Evolutionary conservation across 176 grass and related monocot species (phyloP).

Genomic region (Dactylis glomerata): DNA sequence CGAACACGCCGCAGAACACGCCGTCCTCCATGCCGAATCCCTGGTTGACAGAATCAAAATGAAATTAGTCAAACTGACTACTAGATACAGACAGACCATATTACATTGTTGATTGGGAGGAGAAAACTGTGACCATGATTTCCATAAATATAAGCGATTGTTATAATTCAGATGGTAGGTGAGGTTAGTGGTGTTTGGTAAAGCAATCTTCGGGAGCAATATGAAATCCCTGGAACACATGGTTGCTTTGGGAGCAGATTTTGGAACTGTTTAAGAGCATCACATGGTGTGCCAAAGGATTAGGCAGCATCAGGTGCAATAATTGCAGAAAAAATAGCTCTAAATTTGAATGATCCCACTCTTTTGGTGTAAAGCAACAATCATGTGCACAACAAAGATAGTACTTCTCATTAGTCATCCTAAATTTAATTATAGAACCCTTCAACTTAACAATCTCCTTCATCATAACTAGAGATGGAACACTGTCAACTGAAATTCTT

Average conservation of each 20-base stretch:
- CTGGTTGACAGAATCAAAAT: constrained; percentile 15
- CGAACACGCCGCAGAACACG: constrained; percentile 89
- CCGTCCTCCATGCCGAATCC: constrained; percentile 88
- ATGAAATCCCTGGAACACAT: not conserved
- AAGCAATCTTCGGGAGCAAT: constrained; percentile 6
- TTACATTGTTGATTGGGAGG: not conserved
- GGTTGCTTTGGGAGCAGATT: not conserved
- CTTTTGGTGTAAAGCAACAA: not conserved
- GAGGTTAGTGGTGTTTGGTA: constrained; percentile 2
- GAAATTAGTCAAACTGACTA: not conserved
- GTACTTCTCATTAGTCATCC: not conserved
- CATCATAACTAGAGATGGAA: not conserved
- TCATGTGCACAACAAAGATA: not conserved
- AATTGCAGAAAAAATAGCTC: not conserved
- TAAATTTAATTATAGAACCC: not conserved
- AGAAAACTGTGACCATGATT: not conserved
- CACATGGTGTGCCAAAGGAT: not conserved
- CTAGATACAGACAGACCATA: not conserved
- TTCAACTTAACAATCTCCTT: not conserved
- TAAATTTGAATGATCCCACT: not conserved
- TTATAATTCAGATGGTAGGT: not conserved
- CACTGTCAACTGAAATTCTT: not conserved
- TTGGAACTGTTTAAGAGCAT: not conserved
- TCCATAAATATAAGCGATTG: not conserved
- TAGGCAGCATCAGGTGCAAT: constrained; percentile 1